These are phyloP conservation scores for Vishniacozyma victoriae DNA, from an alignment of 768 basidiomycete species.

Conservation along the genomic window DNA sequence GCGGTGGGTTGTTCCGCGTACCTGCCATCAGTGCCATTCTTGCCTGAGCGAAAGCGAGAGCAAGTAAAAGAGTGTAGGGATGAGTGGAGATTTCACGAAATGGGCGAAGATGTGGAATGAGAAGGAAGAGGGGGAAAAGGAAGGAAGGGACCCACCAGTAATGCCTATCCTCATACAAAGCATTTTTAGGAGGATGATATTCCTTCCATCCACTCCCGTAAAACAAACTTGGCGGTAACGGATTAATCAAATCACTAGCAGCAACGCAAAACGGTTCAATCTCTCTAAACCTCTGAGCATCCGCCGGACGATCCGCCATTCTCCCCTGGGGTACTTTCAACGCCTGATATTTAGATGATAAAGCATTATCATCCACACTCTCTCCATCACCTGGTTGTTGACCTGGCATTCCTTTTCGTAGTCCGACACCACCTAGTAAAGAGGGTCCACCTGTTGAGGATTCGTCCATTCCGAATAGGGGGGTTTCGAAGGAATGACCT, in stretches of 20 bases:
- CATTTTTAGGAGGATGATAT: constrained; percentile 59
- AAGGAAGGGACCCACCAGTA: constrained; percentile 59
- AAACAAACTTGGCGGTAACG: constrained; percentile 87
- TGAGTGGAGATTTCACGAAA: too few relatives aligned
- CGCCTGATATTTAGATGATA: constrained; percentile 47
- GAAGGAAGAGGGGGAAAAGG: too few relatives aligned
- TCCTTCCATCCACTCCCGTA: constrained; percentile 87
- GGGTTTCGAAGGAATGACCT: constrained; percentile 61
- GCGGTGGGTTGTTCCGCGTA: constrained; percentile 79
- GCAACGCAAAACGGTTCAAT: constrained; percentile 85
- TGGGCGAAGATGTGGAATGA: too few relatives aligned
- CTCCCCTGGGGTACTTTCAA: constrained; percentile 64
- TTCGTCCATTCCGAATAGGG: constrained; percentile 51
- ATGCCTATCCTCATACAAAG: constrained; percentile 57
- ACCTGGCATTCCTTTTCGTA: constrained; percentile 61
- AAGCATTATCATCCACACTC: constrained; percentile 24
- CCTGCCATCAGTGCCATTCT: constrained; percentile 18
- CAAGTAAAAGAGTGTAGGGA: too few relatives aligned
- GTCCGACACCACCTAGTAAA: constrained; percentile 78
- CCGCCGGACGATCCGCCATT: constrained; percentile 56
- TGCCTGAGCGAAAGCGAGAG: too few relatives aligned
- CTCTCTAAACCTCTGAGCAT: constrained; percentile 62
- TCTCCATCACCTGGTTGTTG: constrained; percentile 47
- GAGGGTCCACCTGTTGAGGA: constrained; percentile 50
- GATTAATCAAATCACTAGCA: constrained; percentile 97